These are phyloP conservation scores for Lepidium aucheri DNA, from an alignment of 345 rosid species.

Conservation along the genomic window DNA sequence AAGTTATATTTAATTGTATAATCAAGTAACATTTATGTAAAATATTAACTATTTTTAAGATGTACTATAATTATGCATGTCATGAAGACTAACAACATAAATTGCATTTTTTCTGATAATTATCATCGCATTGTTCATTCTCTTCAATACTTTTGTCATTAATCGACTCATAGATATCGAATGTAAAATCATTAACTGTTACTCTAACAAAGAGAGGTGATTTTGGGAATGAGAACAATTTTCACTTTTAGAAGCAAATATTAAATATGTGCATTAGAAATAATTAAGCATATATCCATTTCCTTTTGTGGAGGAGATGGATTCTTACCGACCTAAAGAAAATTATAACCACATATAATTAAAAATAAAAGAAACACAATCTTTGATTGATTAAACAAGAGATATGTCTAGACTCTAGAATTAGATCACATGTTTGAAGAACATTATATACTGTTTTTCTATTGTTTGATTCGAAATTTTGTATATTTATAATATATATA, in stretches of 20 bases:
- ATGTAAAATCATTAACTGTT: not conserved
- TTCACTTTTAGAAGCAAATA: not conserved
- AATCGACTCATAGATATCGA: not conserved
- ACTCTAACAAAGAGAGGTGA: not conserved
- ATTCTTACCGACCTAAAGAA: constrained; percentile 14
- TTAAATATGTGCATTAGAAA: not conserved
- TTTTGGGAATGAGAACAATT: constrained; percentile 4
- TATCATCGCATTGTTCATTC: not conserved
- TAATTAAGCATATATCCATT: not conserved
- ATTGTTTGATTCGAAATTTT: not conserved
- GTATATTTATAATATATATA: not conserved
- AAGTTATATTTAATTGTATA: too few species aligned
- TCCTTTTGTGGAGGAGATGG: constrained; percentile 14
- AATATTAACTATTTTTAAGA: too few species aligned
- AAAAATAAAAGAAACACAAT: not conserved
- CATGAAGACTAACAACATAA: too few species aligned
- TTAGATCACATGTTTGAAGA: constrained; percentile 12
- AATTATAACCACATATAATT: not conserved
- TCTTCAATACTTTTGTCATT: not conserved
- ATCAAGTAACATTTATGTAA: too few species aligned
- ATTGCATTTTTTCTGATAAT: too few species aligned
- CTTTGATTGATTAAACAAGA: constrained; percentile 13
- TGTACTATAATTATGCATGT: too few species aligned
- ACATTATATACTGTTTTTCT: not conserved
- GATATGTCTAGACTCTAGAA: constrained; percentile 10